These are phyloP conservation scores for Plasmodium coatneyi DNA, from an alignment of 169 alveolate species.

Conservation along the genomic window DNA sequence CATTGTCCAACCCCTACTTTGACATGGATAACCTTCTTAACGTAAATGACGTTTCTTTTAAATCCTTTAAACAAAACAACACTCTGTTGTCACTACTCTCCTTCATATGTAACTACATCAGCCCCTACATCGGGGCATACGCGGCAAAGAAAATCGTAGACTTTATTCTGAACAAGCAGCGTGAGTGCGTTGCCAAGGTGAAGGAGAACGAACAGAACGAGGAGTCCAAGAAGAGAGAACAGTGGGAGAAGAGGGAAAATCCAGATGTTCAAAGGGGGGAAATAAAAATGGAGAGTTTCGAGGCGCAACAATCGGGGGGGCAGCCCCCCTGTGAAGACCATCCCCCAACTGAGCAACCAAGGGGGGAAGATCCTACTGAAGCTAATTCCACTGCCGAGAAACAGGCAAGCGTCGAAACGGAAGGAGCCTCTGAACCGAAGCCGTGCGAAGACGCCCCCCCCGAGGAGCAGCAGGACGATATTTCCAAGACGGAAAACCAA, in stretches of 20 bases:
- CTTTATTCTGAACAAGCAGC: slow-evolving; percentile 28
- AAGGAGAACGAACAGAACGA: not conserved
- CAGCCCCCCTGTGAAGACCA: not conserved
- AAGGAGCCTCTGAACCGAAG: not conserved
- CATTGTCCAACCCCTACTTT: slow-evolving; percentile 52
- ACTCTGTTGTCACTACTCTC: slow-evolving; percentile 51
- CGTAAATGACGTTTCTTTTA: slow-evolving; percentile 18
- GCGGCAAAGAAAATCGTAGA: slow-evolving; percentile 73
- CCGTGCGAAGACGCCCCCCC: not conserved
- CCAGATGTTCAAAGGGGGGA: not conserved
- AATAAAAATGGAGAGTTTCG: not conserved
- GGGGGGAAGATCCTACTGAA: not conserved
- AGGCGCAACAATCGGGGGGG: not conserved
- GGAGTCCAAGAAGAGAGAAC: not conserved
- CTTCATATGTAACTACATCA: slow-evolving; percentile 58
- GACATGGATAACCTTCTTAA: slow-evolving; percentile 40
- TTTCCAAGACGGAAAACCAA: not conserved
- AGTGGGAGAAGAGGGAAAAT: not conserved
- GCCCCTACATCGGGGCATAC: slow-evolving; percentile 70
- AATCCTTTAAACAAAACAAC: slow-evolving; percentile 54
- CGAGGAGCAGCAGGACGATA: not conserved
- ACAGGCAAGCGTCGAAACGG: not conserved
- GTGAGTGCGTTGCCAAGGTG: not conserved
- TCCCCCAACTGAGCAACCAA: not conserved
- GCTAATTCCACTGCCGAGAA: not conserved